Conservation (phyloP, 495 filamentous ascomycete species). For the Xylaria grammica region DNA sequence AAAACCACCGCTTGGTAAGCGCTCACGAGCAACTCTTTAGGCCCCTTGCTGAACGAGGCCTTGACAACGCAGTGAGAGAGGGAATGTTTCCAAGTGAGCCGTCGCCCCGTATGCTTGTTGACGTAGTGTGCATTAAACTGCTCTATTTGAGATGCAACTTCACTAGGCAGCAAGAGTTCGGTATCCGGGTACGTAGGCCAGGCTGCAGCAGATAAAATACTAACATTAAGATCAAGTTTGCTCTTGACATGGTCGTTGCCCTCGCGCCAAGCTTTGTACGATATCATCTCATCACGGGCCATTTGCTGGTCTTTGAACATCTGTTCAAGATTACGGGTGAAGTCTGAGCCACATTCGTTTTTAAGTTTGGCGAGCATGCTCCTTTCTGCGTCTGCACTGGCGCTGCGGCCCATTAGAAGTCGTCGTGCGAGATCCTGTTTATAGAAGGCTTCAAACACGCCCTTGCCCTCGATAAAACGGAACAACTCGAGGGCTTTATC, state of each 20-base stretch:
- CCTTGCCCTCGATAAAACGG: constrained; percentile 95
- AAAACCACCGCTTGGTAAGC: constrained; percentile 92
- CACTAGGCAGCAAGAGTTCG: constrained; percentile 72
- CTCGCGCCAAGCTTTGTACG: constrained; percentile 64
- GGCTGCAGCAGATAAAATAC: constrained; percentile 80
- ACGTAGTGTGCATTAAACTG: constrained; percentile 84
- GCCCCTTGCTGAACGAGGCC: constrained; percentile 75
- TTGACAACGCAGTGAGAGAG: constrained; percentile 84
- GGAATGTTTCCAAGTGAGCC: constrained; percentile 89
- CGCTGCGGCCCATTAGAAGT: constrained; percentile 86
- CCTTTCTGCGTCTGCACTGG: constrained; percentile 91
- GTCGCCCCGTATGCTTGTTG: constrained; percentile 82
- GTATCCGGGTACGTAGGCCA: constrained; percentile 94
- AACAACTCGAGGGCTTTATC: constrained; percentile 93
- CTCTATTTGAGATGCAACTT: constrained; percentile 68
- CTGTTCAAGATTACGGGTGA: constrained; percentile 95
- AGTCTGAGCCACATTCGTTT: constrained; percentile 88
- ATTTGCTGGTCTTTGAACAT: constrained; percentile 99
- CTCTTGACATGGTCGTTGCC: constrained; percentile 53
- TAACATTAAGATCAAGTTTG: constrained; percentile 81
- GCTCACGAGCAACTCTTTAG: constrained; percentile 85
- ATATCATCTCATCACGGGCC: constrained; percentile 79
- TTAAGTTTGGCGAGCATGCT: constrained; percentile 92
- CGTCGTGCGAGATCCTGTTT: constrained; percentile 93
- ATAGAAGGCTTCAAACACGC: constrained; percentile 98